These are phyloP conservation scores for Botrytis byssoidea DNA, from an alignment of 2,329 filamentous ascomycete genomes.

Conservation along the genomic window DNA sequence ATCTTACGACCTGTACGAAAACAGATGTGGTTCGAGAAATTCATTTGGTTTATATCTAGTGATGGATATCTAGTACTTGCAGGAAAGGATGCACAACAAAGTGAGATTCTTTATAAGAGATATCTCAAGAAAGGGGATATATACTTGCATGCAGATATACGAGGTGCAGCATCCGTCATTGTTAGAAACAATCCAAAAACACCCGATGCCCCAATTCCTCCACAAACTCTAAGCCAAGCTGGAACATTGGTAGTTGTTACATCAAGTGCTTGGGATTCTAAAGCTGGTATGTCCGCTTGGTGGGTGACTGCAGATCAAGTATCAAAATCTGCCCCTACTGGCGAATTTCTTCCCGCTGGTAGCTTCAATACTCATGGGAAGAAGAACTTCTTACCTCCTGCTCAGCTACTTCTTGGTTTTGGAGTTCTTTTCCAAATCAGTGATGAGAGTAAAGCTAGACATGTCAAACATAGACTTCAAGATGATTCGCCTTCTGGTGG, in stretches of 20 bases:
- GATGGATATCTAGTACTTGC: constrained; percentile 92
- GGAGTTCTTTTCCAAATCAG: constrained; percentile 86
- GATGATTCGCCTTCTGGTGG: constrained; percentile 32
- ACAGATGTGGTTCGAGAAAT: constrained; percentile 96
- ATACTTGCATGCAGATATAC: constrained; percentile 86
- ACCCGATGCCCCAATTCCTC: constrained; percentile 82
- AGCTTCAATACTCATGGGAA: constrained; percentile 79
- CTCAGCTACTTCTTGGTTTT: constrained; percentile 83
- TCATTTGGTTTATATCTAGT: constrained; percentile 90
- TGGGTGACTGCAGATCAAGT: constrained; percentile 93
- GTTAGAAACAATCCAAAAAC: constrained; percentile 83
- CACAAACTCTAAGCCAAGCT: constrained; percentile 86
- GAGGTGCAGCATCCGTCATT: constrained; percentile 79
- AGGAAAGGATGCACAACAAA: constrained; percentile 84
- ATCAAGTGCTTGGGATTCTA: constrained; percentile 92
- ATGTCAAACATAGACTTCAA: constrained; percentile 70
- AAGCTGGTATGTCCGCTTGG: constrained; percentile 93
- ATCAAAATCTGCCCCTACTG: constrained; percentile 75
- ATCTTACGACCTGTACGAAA: constrained; percentile 78
- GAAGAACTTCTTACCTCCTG: constrained; percentile 88
- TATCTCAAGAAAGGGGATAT: constrained; percentile 87
- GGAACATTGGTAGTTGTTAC: constrained; percentile 81
- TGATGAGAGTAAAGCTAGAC: constrained; percentile 78
- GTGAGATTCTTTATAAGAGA: constrained; percentile 84
- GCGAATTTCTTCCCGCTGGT: constrained; percentile 76